A percentile compares a stretch with the other conserved stretches of the same genome.
These are phyloP conservation scores for Luvunga scandens DNA, from an alignment of 345 rosid genomes.

Conservation along the genomic window DNA sequence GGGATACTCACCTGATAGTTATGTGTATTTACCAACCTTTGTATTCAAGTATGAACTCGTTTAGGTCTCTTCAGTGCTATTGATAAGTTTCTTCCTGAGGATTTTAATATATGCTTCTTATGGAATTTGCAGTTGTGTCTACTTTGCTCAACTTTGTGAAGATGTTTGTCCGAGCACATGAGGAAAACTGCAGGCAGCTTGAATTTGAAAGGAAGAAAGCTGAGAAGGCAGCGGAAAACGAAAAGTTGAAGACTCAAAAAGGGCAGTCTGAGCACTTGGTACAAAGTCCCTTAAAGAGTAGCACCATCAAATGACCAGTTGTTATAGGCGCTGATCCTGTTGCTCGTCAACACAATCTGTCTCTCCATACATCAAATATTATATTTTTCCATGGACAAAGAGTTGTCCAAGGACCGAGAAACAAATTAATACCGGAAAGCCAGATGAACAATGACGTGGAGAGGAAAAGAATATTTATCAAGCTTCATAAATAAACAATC, in stretches of 20 bases:
- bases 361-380: not conserved
- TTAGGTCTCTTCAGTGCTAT: not conserved
- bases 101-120: constrained; percentile 1
- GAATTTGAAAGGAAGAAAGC: constrained; percentile 67
- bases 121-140: constrained; percentile 59
- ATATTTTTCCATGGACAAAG: not conserved
- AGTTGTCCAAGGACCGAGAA: not conserved
- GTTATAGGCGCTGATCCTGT: not conserved
- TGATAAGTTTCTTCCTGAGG: not conserved
- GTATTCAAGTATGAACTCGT: not conserved
- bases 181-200: constrained; percentile 69
- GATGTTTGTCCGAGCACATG: constrained; percentile 72
- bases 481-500: constrained; percentile 1
- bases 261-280: constrained; percentile 19
- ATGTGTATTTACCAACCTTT: not conserved
- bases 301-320: constrained; percentile 5
- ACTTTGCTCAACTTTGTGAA: constrained; percentile 71
- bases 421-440: not conserved
- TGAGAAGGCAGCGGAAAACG: constrained; percentile 46
- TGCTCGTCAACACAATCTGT: constrained; percentile 9
- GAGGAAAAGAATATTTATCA: constrained; percentile 7
- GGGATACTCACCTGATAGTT: not conserved
- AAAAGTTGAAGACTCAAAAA: constrained; percentile 33
- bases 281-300: constrained; percentile 6
- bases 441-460: not conserved